Evolutionary conservation across 2,329 filamentous ascomycete species (phyloP).

Genomic region (Curvularia hawaiiensis): DNA sequence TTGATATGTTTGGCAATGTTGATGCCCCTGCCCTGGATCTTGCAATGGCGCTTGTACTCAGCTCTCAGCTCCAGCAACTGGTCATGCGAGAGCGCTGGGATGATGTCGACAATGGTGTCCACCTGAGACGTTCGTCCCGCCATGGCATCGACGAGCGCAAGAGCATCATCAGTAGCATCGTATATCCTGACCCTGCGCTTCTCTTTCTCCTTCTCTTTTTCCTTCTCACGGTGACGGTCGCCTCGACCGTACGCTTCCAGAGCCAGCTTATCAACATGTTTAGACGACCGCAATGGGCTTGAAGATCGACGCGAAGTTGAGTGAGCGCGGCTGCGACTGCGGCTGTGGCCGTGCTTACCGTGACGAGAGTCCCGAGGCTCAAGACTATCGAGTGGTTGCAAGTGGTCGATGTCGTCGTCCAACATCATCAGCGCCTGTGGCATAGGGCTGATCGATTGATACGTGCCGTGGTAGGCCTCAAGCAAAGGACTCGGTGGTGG

Average conservation of each 20-base stretch:
- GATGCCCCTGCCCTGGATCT: slow-evolving; percentile 78
- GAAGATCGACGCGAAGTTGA: slow-evolving; percentile 42
- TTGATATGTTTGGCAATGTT: slow-evolving; percentile 88
- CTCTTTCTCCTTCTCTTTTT: slow-evolving; percentile 35
- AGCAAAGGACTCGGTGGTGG: slow-evolving; percentile 83
- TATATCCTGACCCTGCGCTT: slow-evolving; percentile 75
- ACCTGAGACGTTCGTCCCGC: slow-evolving; percentile 65
- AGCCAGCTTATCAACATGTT: slow-evolving; percentile 41
- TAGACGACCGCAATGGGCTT: slow-evolving; percentile 32
- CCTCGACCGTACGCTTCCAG: slow-evolving; percentile 31
- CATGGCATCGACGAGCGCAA: slow-evolving; percentile 75
- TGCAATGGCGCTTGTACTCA: slow-evolving; percentile 91
- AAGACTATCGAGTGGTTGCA: slow-evolving; percentile 41
- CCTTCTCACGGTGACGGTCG: slow-evolving; percentile 2
- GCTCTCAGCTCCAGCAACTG: slow-evolving; percentile 84
- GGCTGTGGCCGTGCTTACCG: slow-evolving; percentile 24
- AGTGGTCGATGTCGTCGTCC: slow-evolving; percentile 56
- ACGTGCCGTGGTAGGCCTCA: slow-evolving; percentile 91
- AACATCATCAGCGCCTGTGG: slow-evolving; percentile 75
- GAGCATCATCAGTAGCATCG: slow-evolving; percentile 79
- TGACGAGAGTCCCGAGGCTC: slow-evolving; percentile 39
- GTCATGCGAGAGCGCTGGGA: slow-evolving; percentile 83
- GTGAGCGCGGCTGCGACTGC: slow-evolving; percentile 34
- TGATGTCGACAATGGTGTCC: slow-evolving; percentile 79
- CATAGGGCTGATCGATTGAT: slow-evolving; percentile 94